Conservation (phyloP, 164 flowering plant genomes). For the Vitis rupestris region DNA sequence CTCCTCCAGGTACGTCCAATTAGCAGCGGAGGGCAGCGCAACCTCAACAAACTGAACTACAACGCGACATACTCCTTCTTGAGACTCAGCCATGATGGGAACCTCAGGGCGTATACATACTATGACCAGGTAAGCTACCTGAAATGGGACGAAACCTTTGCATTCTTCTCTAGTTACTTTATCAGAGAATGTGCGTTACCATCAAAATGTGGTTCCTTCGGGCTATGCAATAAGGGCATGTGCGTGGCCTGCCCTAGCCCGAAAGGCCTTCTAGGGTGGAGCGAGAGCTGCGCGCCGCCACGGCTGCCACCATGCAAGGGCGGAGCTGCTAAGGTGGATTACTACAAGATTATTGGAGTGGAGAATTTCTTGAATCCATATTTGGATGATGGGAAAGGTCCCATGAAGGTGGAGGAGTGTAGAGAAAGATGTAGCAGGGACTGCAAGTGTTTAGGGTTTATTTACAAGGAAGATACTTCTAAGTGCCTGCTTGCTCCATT, state of each 20-base stretch:
- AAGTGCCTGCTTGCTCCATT: constrained; percentile 39
- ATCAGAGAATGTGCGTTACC: constrained; percentile 27
- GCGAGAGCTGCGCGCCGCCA: constrained; percentile 24
- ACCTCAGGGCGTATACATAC: constrained; percentile 26
- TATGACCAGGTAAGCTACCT: constrained; percentile 13
- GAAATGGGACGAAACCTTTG: constrained; percentile 27
- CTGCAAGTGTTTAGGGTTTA: constrained; percentile 51
- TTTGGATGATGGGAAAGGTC: constrained; percentile 17
- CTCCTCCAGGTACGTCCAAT: constrained; percentile 7
- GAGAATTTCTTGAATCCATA: constrained; percentile 32
- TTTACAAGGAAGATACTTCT: constrained; percentile 30
- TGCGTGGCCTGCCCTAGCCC: constrained; percentile 35
- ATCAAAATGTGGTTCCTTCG: constrained; percentile 30
- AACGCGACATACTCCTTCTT: constrained; percentile 23
- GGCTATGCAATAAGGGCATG: constrained; percentile 25
- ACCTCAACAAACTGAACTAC: constrained; percentile 15
- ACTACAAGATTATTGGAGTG: constrained; percentile 42
- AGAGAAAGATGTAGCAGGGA: constrained; percentile 33
- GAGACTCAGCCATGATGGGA: constrained; percentile 32
- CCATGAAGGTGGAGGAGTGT: constrained; percentile 28
- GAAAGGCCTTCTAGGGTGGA: constrained; percentile 29
- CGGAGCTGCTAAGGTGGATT: constrained; percentile 12
- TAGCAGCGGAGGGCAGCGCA: background rate
- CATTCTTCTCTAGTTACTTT: constrained; percentile 12
- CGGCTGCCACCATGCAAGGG: constrained; percentile 20